Conservation (phyloP, 2,329 filamentous ascomycete species). For the Fusarium sp. region DNA sequence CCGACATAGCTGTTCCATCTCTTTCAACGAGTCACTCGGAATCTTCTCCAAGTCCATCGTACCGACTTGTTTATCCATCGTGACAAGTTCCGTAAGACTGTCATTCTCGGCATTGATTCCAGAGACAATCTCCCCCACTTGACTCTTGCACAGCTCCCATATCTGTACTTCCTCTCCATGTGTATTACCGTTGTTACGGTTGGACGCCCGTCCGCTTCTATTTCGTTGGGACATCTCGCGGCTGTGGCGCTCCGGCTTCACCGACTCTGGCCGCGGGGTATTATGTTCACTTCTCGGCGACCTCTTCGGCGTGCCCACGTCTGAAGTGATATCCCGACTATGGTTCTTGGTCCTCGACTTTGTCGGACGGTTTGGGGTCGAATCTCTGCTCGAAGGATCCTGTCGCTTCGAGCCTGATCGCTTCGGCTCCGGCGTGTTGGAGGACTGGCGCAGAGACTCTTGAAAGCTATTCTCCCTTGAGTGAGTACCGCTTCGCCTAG, state of each 20-base stretch:
- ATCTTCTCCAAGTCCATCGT: conserved; percentile 50
- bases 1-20: conserved; percentile 55
- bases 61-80: conserved; percentile 52
- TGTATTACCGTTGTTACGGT: conserved; percentile 53
- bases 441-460: conserved; percentile 33
- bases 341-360: conserved; percentile 35
- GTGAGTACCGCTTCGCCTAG: conserved; percentile 35
- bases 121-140: conserved; percentile 50
- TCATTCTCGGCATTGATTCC: conserved; percentile 54
- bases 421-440: conserved; percentile 39
- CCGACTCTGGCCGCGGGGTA: conserved; percentile 36
- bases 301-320: conserved; percentile 36
- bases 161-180: conserved; percentile 55
- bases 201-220: conserved; percentile 54
- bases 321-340: conserved; percentile 27
- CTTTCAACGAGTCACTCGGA: conserved; percentile 48
- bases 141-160: conserved; percentile 52
- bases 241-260: conserved; percentile 33
- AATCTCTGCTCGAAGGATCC: conserved; percentile 40
- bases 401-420: conserved; percentile 35
- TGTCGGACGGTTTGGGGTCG: conserved; percentile 36
- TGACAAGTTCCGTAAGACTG: conserved; percentile 50
- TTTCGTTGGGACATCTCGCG: conserved; percentile 54
- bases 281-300: conserved; percentile 37
- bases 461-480: conserved; percentile 38